Evolutionary conservation across 768 basidiomycete genomes (phyloP), one percentile per base, ranked within the genome.

Genomic region (Hygrocybe coccinea): DNA sequence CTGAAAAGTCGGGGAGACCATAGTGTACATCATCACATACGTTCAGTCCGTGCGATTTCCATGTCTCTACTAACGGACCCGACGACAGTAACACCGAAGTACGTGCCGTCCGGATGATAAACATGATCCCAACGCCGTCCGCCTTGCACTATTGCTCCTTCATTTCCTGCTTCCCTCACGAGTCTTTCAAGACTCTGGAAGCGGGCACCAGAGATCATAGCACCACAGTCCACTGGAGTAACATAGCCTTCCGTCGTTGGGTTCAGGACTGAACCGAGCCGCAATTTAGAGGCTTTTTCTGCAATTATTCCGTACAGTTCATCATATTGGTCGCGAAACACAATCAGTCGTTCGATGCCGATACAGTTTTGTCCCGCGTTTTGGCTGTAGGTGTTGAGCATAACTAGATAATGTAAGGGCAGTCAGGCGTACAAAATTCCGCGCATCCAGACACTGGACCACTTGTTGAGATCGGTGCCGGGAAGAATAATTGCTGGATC

Each of bases 291-390:
- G 36, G 84, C 80, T 14, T 86, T 81, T n/a, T 84, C 80, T 19
- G 72, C 64, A 62, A 97, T 76, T 19, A 84, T 77, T 2, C 76
- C 73, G 60, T 85, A 80, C 48, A 98, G 80, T 5, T 85, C 82
- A 46, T 92, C 82, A 62, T 94, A 88, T 63, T 91, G 86, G 0
- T 78, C 77, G 0, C 74, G 66, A 63, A 94, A 93, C 36, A 98
- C 91, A 45, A 98, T 81, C 60, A 98, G 80, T 2, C 94, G 83
- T 69, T 99, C 95, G 59, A 95, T 90, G 35, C 95, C 95, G 63
- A 99, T 95, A 69, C 95, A 99, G 64, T 97, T 97, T 73, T 97
- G 95, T 19, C 95, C 95, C 50, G 82, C 81, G 56, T 92, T 91
- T 76, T 94, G 93, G 76, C 92, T 94, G 64, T 24, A 46, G 15